Evolutionary conservation across 2,329 filamentous ascomycete species (phyloP), one percentile per base, ranked within the genome.

Genomic region (Boeremia exigua): DNA sequence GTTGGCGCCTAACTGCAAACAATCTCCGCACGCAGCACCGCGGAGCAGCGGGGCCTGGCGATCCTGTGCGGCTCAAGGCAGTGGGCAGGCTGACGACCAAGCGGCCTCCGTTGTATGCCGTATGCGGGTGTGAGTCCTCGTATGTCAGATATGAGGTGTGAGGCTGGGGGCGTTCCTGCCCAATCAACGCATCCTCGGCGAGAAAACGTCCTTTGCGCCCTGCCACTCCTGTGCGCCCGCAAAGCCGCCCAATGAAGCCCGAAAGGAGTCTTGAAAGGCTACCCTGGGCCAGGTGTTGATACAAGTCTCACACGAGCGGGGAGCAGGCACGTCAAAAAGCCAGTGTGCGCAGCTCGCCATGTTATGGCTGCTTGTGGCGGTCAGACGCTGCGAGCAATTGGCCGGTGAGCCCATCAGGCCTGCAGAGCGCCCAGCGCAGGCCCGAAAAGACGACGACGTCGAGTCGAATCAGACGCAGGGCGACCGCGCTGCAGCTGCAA

Each of bases 321-420:
- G 57, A 53, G 56, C 42, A 49, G 49, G 40, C 45, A 54, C 50
- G 37, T 52, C 39, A 38, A 58, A 54, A 54, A 48, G 40, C 40
- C 39, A 38, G 54, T 49, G 48, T 55, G 59, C 59, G 60, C 63
- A 60, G 63, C 55, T 23, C 32, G 55, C 55, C 51, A 28, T 61
- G 56, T 63, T 56, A 62, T 56, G 54, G 46, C 54, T 54, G 46
- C 47, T 53, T 57, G 58, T 69, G 67, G 69, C 69, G 69, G 69
- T 72, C 69, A 70, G 62, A 59, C 59, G 32, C 33, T 33, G 39
- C 30, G 14, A 17, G 32, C 53, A 17, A 56, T 56, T 56, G 47
- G 53, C 43, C 29, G 47, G 14, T 47, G 36, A 47, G 42, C 25
- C 19, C 25, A 56, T 56, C 37, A 51, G 47, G 53, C 61, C 58